Base-by-base conservation (phyloP, 1,284 basidiomycete species). In the Sporisorium graminicola region DNA sequence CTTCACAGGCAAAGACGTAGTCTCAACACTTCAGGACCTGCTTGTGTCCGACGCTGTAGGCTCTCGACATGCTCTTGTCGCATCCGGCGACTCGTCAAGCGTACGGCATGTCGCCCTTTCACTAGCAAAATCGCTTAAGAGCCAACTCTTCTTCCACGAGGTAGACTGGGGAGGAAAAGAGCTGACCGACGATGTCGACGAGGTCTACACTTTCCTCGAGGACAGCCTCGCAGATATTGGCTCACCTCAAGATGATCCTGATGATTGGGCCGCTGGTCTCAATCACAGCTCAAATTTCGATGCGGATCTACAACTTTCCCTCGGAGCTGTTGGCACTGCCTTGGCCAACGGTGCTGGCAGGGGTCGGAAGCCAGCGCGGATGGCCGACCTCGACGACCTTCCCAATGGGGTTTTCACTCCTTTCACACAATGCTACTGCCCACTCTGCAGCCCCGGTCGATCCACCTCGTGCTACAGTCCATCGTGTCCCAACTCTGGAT, bases 321-420 rank as follows among this genome's bases (percentile, higher is more conserved):
- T 69, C 9, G 74, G 60, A 33, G 63, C 47, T 2, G 57, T 24
- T n/a, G 53, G 27, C 12, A 61, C 20, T 33, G 64, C 40, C 40
- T 20, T 43, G 49, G 63, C 42, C 20, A 22, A 44, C 55, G 7
- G 44, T 42, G 31, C 31, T 14, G 29, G 42, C 46, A 43, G 31
- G 27, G 55, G 60, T 59, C 50, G 68, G 42, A 57, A 70, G 29
- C 40, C 71, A 0, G 58, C 58, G 6, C 49, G 65, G 0, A 49
- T 53, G 92, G 86, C 92, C 91, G 42, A 88, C 90, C 80, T 90
- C 88, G 88, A 88, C 51, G 88, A 92, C 22, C 87, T 98, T 62
- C 97, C 97, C 0, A 92, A 93, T 1, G 97, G 97, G 42, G 94
- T 99, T 12, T 98, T 99, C 86, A 98, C 95, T 0, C 90, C 98